Base-by-base conservation (phyloP, 805 yeast species). In the Blastobotrys attinorum region DNA sequence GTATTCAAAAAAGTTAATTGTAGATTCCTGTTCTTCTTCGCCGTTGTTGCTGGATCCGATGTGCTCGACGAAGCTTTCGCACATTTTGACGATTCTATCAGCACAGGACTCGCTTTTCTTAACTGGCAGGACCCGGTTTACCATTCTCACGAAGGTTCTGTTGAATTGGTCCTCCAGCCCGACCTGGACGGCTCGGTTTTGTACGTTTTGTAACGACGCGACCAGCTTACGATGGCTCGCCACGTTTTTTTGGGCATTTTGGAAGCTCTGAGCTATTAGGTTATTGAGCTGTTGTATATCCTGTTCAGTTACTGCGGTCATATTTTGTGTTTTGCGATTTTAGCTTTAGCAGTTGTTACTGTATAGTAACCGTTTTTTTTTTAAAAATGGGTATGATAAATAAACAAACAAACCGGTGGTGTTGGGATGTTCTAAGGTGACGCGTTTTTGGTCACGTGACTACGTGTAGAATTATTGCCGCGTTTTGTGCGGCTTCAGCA, bases 141-240 rank as follows among this genome's bases (percentile, higher is more conserved):
- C 61, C 50, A 83, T 61, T 43, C 72, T 73, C 41, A 80, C 72
- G 55, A 89, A 82, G 48, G 68, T 62, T 49, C 67, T 65, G 51
- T 74, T 72, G 59, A 89, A 90, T 18, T 71, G 70, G 23, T 75
- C 80, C 47, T 75, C 79, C 37, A 66, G 61, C 1, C 69, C 77
- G 29, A 78, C 62, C 4, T 70, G 70, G 8, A 67, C 60, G 1
- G 92, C 76, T 50, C 76, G 72, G 13, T 65, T 52, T 45, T 81
- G 83, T 13, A 85, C 65, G 37, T 37, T 44, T 4, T 73, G 74
- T 56, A 88, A 57, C 4, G 83, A 71, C 7, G 78, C 75, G 4
- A 81, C 76, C 46, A 84, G 79, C 56, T 83, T 83, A 38, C 84
- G 69, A 60, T 88, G 96, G 1, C 89, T 81, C 0, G 89, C 81